These are phyloP conservation scores for Fusarium napiforme DNA, from an alignment of 2,329 filamentous ascomycete genomes.

Conservation along the genomic window DNA sequence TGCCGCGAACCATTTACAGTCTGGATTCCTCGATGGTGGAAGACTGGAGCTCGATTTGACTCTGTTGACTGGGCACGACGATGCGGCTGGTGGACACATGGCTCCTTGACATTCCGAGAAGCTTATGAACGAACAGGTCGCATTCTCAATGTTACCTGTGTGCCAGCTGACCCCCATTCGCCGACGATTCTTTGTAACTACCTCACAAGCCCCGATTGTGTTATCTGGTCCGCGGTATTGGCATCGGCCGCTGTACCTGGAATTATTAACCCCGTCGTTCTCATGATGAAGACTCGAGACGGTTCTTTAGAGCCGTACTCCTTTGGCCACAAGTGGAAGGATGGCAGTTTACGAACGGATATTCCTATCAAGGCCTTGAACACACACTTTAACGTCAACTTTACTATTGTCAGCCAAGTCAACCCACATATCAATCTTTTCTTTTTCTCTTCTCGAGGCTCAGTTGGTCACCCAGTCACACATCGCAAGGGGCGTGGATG, in stretches of 20 bases:
- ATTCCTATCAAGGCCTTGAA: conserved; percentile 95
- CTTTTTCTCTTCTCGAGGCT: conserved; percentile 95
- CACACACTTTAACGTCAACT: conserved; percentile 98
- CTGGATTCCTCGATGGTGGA: conserved; percentile 89
- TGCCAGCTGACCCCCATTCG: conserved; percentile 94
- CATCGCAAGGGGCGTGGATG: conserved; percentile 93
- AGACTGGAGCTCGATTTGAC: conserved; percentile 93
- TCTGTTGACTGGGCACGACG: conserved; percentile 88
- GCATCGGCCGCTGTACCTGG: conserved; percentile 96
- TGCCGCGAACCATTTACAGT: conserved; percentile 80
- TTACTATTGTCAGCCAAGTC: conserved; percentile 87
- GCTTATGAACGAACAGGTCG: conserved; percentile 94
- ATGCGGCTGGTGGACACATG: conserved; percentile 89
- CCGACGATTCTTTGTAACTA: conserved; percentile 94
- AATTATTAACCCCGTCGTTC: conserved; percentile 92
- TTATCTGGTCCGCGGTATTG: conserved; percentile 96
- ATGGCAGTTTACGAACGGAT: conserved; percentile 92
- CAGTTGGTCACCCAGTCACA: conserved; percentile 91
- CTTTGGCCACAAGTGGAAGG: conserved; percentile 99
- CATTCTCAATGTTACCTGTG: conserved; percentile 94
- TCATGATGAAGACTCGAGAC: conserved; percentile 86
- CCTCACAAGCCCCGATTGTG: conserved; percentile 92
- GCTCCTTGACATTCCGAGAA: conserved; percentile 93
- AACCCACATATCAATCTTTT: conserved; percentile 99
- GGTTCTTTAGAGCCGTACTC: conserved; percentile 88